Conservation (phyloP, 2,329 filamentous ascomycete species). For the Aspergillus vadensis region DNA sequence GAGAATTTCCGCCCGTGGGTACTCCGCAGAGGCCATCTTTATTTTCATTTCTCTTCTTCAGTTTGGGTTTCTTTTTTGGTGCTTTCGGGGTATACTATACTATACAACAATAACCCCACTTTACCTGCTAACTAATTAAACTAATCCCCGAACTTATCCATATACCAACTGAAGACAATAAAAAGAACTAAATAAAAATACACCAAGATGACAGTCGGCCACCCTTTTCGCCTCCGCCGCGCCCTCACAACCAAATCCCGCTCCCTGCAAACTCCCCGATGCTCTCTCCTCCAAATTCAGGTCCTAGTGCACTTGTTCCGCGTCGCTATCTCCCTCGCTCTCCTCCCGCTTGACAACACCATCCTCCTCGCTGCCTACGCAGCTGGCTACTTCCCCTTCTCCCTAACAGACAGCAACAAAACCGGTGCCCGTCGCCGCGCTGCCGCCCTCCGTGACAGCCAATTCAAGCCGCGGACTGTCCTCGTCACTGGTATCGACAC, state of each 20-base stretch:
- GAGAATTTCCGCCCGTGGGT: no score
- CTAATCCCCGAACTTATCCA: no score
- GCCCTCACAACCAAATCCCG: conserved; percentile 10
- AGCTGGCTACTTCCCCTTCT: conserved; percentile 30
- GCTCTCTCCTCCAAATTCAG: conserved; percentile 15
- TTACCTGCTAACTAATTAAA: no score
- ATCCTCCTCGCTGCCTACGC: conserved; percentile 46
- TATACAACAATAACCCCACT: no score
- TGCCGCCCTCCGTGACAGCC: conserved; percentile 32
- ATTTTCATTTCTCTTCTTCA: no score
- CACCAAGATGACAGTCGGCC: neutral
- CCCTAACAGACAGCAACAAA: conserved; percentile 16
- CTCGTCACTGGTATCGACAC: conserved; percentile 74
- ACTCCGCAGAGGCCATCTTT: no score
- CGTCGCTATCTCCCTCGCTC: conserved; percentile 28
- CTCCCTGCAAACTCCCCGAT: conserved; percentile 5
- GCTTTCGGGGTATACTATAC: no score
- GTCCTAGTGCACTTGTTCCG: conserved; percentile 29
- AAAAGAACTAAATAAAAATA: neutral
- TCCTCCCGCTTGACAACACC: conserved; percentile 54
- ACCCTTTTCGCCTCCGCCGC: conserved; percentile 14
- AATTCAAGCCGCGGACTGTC: conserved; percentile 56
- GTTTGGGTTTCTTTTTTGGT: no score
- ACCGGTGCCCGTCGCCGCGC: conserved; percentile 21
- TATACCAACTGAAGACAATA: no score